These are phyloP conservation scores for Sporisorium graminicola DNA, from an alignment of 1,284 basidiomycete species.

Conservation along the genomic window DNA sequence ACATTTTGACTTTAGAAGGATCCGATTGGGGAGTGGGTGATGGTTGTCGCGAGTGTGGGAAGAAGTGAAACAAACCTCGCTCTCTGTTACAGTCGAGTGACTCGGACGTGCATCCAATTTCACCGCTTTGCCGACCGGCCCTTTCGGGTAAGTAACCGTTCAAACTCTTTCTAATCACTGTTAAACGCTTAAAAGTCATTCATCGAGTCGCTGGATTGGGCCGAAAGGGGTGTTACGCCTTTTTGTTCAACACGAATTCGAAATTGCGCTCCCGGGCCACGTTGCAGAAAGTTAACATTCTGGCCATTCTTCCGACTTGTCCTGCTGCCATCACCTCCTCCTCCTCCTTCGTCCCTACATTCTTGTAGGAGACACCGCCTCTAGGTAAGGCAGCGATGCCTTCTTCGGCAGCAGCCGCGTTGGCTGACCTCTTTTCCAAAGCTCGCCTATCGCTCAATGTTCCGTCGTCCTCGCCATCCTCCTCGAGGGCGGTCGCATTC, in stretches of 20 bases:
- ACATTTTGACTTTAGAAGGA: conserved; percentile 17
- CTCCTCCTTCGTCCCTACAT: neutral
- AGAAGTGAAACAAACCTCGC: neutral
- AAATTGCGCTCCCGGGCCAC: conserved; percentile 2
- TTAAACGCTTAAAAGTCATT: conserved; percentile 7
- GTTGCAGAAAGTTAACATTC: neutral
- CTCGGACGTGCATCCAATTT: conserved; percentile 27
- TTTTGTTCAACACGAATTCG: no score
- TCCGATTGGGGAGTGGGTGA: neutral
- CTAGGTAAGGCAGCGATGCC: conserved; percentile 13
- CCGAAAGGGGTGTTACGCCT: no score
- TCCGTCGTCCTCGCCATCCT: conserved; percentile 18
- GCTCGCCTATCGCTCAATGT: conserved; percentile 28
- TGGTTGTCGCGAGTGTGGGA: conserved; percentile 2
- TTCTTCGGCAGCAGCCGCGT: conserved; percentile 15
- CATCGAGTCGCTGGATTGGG: no score
- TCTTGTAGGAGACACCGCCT: neutral
- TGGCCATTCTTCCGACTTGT: conserved; percentile 2
- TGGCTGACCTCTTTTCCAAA: conserved; percentile 39
- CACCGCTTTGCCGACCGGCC: neutral
- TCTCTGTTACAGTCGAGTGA: conserved; percentile 11
- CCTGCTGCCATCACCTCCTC: conserved; percentile 7
- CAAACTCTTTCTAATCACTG: neutral
- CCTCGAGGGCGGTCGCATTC: conserved; percentile 29
- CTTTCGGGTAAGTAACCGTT: conserved; percentile 5